Evolutionary conservation across 1,284 basidiomycete genomes (phyloP).

Genomic region (Irpex lacteus): DNA sequence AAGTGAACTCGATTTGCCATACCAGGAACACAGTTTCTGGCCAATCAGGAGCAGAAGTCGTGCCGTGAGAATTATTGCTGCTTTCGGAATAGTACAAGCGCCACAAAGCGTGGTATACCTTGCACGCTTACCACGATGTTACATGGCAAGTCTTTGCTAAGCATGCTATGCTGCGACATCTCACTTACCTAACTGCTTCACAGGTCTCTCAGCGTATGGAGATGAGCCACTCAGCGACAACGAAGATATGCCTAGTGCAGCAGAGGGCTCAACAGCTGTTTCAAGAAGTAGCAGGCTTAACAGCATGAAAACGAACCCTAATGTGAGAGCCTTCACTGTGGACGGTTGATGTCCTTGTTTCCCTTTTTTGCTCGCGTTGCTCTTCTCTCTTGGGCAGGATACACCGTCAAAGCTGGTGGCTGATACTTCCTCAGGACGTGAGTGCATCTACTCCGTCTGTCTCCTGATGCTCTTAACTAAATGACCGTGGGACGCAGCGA

Average conservation of each 20-base stretch:
- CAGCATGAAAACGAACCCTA: conserved; percentile 6
- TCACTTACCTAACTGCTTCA: not conserved
- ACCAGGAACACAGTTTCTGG: not conserved
- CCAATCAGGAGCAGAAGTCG: not conserved
- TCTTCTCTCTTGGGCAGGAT: conserved; percentile 65
- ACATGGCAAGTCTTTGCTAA: conserved; percentile 6
- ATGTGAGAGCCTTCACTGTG: conserved; percentile 62
- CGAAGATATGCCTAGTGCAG: conserved; percentile 37
- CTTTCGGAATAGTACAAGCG: not conserved
- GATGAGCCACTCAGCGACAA: conserved; percentile 62
- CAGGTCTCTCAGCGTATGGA: conserved; percentile 65
- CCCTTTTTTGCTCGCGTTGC: conserved; percentile 60
- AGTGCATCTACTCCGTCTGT: conserved; percentile 13
- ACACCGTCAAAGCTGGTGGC: conserved; percentile 42
- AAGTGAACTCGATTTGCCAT: too few relatives aligned
- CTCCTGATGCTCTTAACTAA: not conserved
- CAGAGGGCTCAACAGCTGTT: conserved; percentile 14
- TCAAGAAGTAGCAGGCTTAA: not conserved
- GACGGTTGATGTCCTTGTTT: conserved; percentile 44
- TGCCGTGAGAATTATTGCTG: not conserved
- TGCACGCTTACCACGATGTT: conserved; percentile 9
- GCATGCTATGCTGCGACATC: not conserved
- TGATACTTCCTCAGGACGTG: conserved; percentile 48
- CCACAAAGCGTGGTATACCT: not conserved
- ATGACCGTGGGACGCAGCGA: not conserved